Evolutionary conservation across 2,329 filamentous ascomycete genomes (phyloP).

Genomic region (Rugonectria rugulosa): DNA sequence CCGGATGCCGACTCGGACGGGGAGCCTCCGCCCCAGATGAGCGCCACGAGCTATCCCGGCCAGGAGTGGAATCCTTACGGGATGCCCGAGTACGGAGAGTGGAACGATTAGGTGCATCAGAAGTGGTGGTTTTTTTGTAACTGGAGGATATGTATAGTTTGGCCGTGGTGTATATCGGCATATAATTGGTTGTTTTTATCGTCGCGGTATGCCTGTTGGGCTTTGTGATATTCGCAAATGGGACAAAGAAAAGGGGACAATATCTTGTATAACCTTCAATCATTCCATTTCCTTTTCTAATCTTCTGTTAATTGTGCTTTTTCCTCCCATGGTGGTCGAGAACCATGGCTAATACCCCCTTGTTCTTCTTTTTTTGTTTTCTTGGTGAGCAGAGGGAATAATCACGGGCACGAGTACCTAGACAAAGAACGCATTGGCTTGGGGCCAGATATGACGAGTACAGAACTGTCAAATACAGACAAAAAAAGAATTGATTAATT

Average conservation of each 20-base stretch:
- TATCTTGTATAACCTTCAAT: neutral
- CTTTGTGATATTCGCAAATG: neutral
- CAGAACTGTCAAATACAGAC: too few species aligned
- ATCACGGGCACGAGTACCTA: too few species aligned
- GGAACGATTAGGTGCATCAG: constrained; percentile 27
- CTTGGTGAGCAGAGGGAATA: neutral
- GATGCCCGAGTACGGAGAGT: constrained; percentile 42
- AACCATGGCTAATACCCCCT: neutral
- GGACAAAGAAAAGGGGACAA: neutral
- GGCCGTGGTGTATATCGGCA: neutral
- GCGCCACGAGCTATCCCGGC: constrained; percentile 72
- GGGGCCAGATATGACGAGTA: too few species aligned
- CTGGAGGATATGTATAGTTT: neutral
- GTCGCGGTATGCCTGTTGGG: neutral
- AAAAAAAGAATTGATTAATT: too few species aligned
- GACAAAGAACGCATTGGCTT: too few species aligned
- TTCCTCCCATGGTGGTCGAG: neutral
- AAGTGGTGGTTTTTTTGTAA: neutral
- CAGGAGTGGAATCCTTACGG: constrained; percentile 73
- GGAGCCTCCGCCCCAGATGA: constrained; percentile 61
- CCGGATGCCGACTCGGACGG: constrained; percentile 45
- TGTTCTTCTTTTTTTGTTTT: neutral
- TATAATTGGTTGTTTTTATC: neutral
- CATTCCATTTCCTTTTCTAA: neutral
- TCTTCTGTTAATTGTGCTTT: neutral